phyloP scores from a whole-genome alignment of 176 grass and related monocot genomes.

The Pontederia crassipes region DNA sequence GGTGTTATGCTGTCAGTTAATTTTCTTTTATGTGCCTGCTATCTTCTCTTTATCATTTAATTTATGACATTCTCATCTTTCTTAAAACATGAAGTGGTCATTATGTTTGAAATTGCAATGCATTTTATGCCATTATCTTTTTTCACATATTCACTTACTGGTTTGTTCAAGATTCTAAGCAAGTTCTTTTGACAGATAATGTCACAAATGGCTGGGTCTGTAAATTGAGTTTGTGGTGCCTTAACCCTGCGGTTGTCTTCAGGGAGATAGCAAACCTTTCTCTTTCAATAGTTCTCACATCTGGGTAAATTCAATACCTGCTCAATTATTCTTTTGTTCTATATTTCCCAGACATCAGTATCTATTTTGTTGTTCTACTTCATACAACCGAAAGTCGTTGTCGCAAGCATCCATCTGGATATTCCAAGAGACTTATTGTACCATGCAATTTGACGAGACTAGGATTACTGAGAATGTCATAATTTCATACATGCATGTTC shows the following conservation, averaged over 20 bases:
- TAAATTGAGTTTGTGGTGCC: slow-evolving; percentile 88
- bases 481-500: no score
- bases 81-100: no score
- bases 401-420: background rate
- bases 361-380: slow-evolving; percentile 10
- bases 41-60: no score
- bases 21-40: no score
- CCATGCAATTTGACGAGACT: no score
- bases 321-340: background rate
- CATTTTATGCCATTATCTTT: background rate
- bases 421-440: no score
- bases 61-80: no score
- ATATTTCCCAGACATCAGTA: background rate
- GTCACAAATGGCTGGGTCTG: slow-evolving; percentile 31
- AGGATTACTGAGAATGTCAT: no score
- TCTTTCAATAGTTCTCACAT: slow-evolving; percentile 91
- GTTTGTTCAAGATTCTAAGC: background rate
- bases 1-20: no score
- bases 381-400: background rate
- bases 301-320: slow-evolving; percentile 38
- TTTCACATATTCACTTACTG: slow-evolving; percentile 7
- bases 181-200: slow-evolving; percentile 34
- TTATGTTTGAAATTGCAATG: no score
- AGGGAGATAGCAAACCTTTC: slow-evolving; percentile 59
- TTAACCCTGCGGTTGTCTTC: slow-evolving; percentile 87